phyloP scores from a whole-genome alignment of 805 yeast species.

The Kodamaea sagamina region DNA sequence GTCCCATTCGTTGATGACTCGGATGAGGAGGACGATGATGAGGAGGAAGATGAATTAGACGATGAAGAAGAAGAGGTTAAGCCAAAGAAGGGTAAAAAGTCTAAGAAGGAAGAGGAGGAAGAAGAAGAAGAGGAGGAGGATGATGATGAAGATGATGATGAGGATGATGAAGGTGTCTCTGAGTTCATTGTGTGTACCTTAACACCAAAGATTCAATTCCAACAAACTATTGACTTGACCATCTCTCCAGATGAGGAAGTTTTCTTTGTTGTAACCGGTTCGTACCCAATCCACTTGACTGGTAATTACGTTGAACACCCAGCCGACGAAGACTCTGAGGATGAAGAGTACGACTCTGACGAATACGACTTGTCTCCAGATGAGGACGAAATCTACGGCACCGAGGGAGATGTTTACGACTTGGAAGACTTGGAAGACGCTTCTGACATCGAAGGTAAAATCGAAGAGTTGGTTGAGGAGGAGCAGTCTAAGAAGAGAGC shows the following conservation, averaged over 20 bases:
- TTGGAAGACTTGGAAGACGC: conserved; percentile 67
- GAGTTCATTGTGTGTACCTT: conserved; percentile 87
- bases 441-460: conserved; percentile 69
- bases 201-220: conserved; percentile 80
- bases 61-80: conserved; percentile 47
- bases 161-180: conserved; percentile 71
- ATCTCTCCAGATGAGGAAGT: conserved; percentile 93
- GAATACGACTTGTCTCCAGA: conserved; percentile 74
- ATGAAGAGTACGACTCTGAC: conserved; percentile 50
- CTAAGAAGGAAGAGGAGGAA: conserved; percentile 35
- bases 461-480: conserved; percentile 71
- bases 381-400: conserved; percentile 59
- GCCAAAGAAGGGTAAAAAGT: conserved; percentile 21
- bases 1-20: conserved; percentile 44
- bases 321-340: conserved; percentile 66
- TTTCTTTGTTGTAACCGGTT: conserved; percentile 92
- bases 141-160: conserved; percentile 57
- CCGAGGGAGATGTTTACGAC: conserved; percentile 55
- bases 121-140: conserved; percentile 55
- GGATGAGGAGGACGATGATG: conserved; percentile 48
- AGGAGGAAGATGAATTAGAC: conserved; percentile 46
- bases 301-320: conserved; percentile 98
- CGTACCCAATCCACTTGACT: conserved; percentile 85
- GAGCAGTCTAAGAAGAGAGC: conserved; percentile 47
- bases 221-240: conserved; percentile 88